Percentiles rank a stretch among this genome's conserved stretches.
Conservation (phyloP, 2,329 filamentous ascomycete species). For the Fusarium tjaetaba region DNA sequence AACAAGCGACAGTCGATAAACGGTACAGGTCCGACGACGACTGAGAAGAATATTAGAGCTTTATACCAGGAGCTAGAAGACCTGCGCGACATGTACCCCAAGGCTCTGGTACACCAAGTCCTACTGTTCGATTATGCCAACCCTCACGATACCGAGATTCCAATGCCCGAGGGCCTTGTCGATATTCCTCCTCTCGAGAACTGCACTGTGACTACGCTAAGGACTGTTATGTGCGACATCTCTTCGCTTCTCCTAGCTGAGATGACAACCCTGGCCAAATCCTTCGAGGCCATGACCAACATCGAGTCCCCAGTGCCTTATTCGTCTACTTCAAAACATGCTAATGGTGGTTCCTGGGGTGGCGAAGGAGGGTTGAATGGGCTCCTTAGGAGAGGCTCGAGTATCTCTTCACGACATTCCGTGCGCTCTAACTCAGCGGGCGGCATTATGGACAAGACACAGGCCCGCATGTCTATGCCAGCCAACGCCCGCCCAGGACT, state of each 20-base stretch:
- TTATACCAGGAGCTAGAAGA: constrained; percentile 75
- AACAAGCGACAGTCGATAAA: constrained; percentile 65
- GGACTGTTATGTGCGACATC: constrained; percentile 82
- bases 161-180: constrained; percentile 73
- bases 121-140: constrained; percentile 80
- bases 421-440: constrained; percentile 65
- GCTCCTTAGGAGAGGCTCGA: constrained; percentile 63
- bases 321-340: constrained; percentile 47
- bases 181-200: constrained; percentile 74
- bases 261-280: constrained; percentile 78
- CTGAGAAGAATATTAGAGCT: constrained; percentile 67
- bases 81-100: constrained; percentile 77
- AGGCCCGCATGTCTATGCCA: constrained; percentile 85
- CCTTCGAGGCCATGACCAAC: constrained; percentile 75
- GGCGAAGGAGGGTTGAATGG: constrained; percentile 52
- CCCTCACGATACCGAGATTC: constrained; percentile 58
- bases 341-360: constrained; percentile 56
- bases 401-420: constrained; percentile 56
- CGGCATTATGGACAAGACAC: constrained; percentile 65
- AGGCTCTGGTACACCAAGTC: constrained; percentile 80
- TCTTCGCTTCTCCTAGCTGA: constrained; percentile 78
- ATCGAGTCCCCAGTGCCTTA: constrained; percentile 79
- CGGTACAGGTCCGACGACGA: constrained; percentile 59
- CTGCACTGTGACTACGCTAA: constrained; percentile 81
- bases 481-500: constrained; percentile 59